These are phyloP conservation scores for Sugiyamaella smithiae DNA, from an alignment of 805 yeast genomes.

Conservation along the genomic window DNA sequence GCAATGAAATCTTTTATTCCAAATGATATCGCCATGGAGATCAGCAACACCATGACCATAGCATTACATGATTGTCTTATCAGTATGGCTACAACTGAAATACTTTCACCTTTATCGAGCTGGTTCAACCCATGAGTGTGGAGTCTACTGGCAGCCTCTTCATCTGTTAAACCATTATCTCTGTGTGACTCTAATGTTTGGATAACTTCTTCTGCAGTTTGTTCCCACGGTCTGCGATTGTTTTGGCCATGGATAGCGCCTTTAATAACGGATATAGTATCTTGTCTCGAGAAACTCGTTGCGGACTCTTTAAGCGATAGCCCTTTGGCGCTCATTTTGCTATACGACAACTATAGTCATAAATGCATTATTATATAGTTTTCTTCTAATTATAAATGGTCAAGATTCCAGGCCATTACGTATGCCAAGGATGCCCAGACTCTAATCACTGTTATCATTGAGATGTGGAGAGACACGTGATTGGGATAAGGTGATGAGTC, in stretches of 20 bases:
- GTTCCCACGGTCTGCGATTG: slow-evolving; percentile 24
- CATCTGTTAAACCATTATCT: slow-evolving; percentile 47
- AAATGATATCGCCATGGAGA: slow-evolving; percentile 66
- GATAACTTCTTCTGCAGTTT: slow-evolving; percentile 39
- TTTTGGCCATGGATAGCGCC: neutral
- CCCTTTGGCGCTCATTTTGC: too few species aligned
- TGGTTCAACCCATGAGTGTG: slow-evolving; percentile 53
- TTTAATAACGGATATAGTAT: neutral
- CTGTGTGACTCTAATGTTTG: slow-evolving; percentile 41
- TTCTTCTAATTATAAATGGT: too few species aligned
- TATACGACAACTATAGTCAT: too few species aligned
- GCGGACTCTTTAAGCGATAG: neutral
- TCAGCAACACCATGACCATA: slow-evolving; percentile 69
- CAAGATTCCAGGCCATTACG: too few species aligned
- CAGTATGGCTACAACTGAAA: slow-evolving; percentile 53
- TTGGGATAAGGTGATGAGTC: too few species aligned
- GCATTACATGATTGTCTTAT: slow-evolving; percentile 72
- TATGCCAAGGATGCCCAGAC: too few species aligned
- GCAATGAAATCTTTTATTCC: slow-evolving; percentile 78
- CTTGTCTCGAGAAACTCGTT: neutral
- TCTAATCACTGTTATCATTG: too few species aligned
- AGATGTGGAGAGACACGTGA: too few species aligned
- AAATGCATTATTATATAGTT: too few species aligned
- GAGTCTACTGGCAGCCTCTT: slow-evolving; percentile 33
- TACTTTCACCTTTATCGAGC: slow-evolving; percentile 57